phyloP scores from a whole-genome alignment of 1,284 basidiomycete genomes.

The Microbotryomycetes sp. region DNA sequence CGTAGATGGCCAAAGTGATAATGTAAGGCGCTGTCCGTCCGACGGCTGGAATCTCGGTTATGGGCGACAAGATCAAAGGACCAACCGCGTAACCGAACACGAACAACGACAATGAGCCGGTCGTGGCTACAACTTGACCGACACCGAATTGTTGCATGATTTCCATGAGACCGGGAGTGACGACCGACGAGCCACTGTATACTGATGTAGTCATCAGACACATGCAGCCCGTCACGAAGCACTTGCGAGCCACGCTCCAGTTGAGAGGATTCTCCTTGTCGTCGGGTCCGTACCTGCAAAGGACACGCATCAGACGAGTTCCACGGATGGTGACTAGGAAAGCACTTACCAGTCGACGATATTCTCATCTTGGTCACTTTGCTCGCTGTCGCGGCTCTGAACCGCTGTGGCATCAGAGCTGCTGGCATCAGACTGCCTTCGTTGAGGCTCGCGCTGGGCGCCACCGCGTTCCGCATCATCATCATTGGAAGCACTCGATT shows the following conservation, averaged over 20 bases:
- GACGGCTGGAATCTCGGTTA: slow-evolving; percentile 25
- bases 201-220: slow-evolving; percentile 22
- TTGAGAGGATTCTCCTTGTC: slow-evolving; percentile 1
- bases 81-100: slow-evolving; percentile 20
- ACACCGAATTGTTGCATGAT: slow-evolving; percentile 16
- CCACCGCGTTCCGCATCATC: no score
- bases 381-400: not conserved
- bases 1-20: slow-evolving; percentile 41
- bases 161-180: slow-evolving; percentile 13
- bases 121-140: slow-evolving; percentile 12
- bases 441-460: no score
- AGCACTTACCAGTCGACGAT: slow-evolving; percentile 7
- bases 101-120: slow-evolving; percentile 27
- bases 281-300: not conserved
- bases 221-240: slow-evolving; percentile 15
- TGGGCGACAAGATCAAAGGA: slow-evolving; percentile 16
- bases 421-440: no score
- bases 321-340: not conserved
- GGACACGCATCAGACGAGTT: not conserved
- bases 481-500: not conserved
- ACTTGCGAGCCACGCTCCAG: slow-evolving; percentile 25
- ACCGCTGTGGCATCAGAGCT: not conserved
- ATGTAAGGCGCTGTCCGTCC: slow-evolving; percentile 40
- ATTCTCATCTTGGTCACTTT: not conserved
- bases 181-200: slow-evolving; percentile 19